Evolutionary conservation across 768 basidiomycete species (phyloP).

Genomic region (Mrakia blollopis): DNA sequence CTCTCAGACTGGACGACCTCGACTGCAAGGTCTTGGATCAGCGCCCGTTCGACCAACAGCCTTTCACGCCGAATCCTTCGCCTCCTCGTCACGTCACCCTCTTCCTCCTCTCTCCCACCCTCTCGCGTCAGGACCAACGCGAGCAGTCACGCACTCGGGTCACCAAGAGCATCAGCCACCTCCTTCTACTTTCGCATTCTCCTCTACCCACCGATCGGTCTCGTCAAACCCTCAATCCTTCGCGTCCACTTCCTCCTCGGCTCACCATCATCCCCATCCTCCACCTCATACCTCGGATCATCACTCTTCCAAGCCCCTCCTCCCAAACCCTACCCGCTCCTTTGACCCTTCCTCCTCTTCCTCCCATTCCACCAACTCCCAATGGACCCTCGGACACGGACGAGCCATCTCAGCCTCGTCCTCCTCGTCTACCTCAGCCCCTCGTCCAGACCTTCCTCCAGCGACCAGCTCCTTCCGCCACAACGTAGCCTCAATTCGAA

Average conservation of each 20-base stretch:
- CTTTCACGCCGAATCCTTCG: constrained; percentile 5
- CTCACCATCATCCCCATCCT: neutral
- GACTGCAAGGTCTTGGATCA: neutral
- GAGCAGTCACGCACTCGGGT: neutral
- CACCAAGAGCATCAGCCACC: neutral
- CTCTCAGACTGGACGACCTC: neutral
- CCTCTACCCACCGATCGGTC: neutral
- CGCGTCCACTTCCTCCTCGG: neutral
- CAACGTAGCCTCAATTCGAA: neutral
- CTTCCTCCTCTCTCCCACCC: neutral
- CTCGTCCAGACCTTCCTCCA: neutral
- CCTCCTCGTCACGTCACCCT: constrained; percentile 5
- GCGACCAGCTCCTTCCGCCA: neutral
- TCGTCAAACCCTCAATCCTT: neutral
- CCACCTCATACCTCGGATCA: neutral
- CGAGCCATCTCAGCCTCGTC: neutral
- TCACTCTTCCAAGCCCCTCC: neutral
- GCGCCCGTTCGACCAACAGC: neutral
- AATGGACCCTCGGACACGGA: too few species aligned
- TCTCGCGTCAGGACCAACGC: neutral
- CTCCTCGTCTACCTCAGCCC: neutral
- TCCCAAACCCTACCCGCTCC: neutral
- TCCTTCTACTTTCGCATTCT: neutral
- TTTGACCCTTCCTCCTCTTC: neutral
- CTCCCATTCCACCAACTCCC: too few species aligned